Percentiles rank a stretch among this genome's conserved stretches.
These are phyloP conservation scores for Xerocomus nothofagi DNA, from an alignment of 1,284 basidiomycete species.

Conservation along the genomic window DNA sequence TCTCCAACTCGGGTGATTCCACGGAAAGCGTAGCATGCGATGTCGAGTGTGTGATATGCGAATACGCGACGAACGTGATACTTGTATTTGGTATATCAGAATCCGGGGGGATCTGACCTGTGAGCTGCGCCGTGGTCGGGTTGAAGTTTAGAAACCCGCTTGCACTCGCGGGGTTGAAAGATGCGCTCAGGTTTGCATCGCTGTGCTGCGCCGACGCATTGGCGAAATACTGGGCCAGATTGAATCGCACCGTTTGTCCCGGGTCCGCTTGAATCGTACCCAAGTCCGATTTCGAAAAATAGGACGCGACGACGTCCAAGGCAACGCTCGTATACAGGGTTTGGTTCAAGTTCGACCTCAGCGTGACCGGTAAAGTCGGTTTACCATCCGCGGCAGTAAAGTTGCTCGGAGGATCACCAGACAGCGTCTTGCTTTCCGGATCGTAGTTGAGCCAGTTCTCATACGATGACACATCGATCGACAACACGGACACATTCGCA, in stretches of 20 bases:
- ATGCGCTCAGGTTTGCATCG: slow-evolving; percentile 51
- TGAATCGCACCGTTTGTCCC: slow-evolving; percentile 48
- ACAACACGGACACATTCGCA: slow-evolving; percentile 50
- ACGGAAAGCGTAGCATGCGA: slow-evolving; percentile 65
- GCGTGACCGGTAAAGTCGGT: slow-evolving; percentile 56
- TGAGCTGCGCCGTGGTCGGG: slow-evolving; percentile 42
- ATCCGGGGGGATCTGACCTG: slow-evolving; percentile 54
- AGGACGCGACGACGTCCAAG: slow-evolving; percentile 65
- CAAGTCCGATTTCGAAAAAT: slow-evolving; percentile 60
- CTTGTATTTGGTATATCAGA: slow-evolving; percentile 39
- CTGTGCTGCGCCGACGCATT: slow-evolving; percentile 38
- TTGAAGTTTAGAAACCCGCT: slow-evolving; percentile 52
- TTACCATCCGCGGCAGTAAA: slow-evolving; percentile 27
- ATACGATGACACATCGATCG: slow-evolving; percentile 57
- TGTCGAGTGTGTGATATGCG: slow-evolving; percentile 63
- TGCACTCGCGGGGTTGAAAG: slow-evolving; percentile 50
- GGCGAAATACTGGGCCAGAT: slow-evolving; percentile 53
- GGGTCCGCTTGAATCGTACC: slow-evolving; percentile 53
- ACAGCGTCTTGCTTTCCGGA: slow-evolving; percentile 50
- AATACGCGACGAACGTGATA: slow-evolving; percentile 65
- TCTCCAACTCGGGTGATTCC: slow-evolving; percentile 42
- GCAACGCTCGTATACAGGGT: slow-evolving; percentile 60
- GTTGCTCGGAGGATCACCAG: slow-evolving; percentile 57
- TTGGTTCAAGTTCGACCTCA: slow-evolving; percentile 67
- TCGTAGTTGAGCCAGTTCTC: slow-evolving; percentile 69